Evolutionary conservation across 768 basidiomycete species (phyloP).

Genomic region (Strobilomyces dryophilus): DNA sequence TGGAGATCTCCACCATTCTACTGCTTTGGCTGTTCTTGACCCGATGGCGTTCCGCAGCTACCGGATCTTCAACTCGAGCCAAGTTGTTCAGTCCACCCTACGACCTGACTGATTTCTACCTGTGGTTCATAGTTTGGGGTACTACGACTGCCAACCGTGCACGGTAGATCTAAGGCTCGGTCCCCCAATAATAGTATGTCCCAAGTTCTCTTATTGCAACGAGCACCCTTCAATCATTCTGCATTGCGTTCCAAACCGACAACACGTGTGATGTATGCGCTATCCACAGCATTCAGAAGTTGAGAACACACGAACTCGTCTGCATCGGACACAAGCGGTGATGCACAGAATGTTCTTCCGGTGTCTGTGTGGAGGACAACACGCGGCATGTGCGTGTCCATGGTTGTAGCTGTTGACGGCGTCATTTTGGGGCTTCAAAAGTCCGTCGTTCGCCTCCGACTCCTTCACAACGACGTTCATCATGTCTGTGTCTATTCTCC

Average conservation of each 20-base stretch:
- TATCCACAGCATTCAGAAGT: constrained; percentile 16
- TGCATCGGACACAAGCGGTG: constrained; percentile 6
- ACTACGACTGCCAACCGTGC: neutral
- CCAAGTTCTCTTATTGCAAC: neutral
- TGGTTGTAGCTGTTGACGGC: constrained; percentile 12
- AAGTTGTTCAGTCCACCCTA: neutral
- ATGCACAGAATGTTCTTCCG: constrained; percentile 12
- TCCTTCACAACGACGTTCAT: neutral
- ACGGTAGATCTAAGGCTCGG: neutral
- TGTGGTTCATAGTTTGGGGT: neutral
- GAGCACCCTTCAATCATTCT: neutral
- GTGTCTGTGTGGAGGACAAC: constrained; percentile 3
- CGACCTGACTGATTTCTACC: neutral
- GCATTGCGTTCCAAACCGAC: constrained; percentile 1
- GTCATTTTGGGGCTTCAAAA: constrained; percentile 14
- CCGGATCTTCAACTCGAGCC: neutral
- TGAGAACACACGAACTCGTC: constrained; percentile 10
- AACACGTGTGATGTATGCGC: neutral
- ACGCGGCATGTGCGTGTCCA: constrained; percentile 19
- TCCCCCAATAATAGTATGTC: neutral
- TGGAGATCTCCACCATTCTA: neutral
- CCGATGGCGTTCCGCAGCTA: neutral
- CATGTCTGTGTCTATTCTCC: constrained; percentile 22
- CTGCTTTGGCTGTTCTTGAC: neutral
- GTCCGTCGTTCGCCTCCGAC: neutral